Conservation (phyloP, 169 alveolate genomes). For the Ichthyophthirius multifiliis region DNA sequence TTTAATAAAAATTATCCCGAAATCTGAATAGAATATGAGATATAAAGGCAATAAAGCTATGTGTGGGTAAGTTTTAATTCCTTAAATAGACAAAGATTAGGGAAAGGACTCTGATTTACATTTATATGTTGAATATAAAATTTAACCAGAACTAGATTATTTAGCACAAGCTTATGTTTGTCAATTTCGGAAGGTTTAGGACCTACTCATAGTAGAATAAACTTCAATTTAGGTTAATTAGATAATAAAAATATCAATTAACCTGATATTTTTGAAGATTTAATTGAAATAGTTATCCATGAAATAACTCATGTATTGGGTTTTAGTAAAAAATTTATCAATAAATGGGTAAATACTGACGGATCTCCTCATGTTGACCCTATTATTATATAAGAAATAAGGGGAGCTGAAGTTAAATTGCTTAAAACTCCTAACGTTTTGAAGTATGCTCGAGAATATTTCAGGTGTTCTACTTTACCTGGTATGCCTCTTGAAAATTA, state of each 20-base stretch:
- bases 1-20: background rate
- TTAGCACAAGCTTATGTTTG: background rate
- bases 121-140: background rate
- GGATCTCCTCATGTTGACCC: background rate
- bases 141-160: background rate
- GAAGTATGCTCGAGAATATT: background rate
- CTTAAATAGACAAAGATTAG: background rate
- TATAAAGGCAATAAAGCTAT: background rate
- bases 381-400: background rate
- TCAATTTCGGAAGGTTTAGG: background rate
- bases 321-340: background rate
- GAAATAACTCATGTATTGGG: conserved; percentile 9
- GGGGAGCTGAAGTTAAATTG: background rate
- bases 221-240: background rate
- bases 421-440: conserved; percentile 32
- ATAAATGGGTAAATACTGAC: background rate
- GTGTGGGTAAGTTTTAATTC: background rate
- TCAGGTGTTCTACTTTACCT: background rate
- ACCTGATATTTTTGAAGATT: background rate
- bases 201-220: background rate
- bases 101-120: background rate
- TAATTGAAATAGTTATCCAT: background rate
- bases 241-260: background rate
- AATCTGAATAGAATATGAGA: background rate
- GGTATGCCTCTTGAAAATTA: background rate